These are phyloP conservation scores for Nannizzia gypsea DNA, from an alignment of 2,329 filamentous ascomycete species.

Conservation along the genomic window DNA sequence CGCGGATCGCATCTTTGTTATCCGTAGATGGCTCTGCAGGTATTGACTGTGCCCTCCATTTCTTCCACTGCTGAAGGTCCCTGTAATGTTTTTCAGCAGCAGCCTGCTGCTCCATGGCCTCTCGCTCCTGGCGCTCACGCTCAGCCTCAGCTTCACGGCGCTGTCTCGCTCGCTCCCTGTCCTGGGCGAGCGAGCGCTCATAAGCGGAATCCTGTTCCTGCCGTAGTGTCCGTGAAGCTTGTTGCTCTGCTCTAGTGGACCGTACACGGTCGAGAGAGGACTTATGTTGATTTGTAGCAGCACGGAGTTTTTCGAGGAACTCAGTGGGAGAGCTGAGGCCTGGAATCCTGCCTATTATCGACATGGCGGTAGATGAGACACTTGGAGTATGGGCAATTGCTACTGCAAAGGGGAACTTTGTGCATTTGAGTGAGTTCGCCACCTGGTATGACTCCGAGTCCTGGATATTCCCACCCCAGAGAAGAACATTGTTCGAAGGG, in stretches of 20 bases:
- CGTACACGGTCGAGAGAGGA: constrained; percentile 62
- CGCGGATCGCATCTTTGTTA: constrained; percentile 59
- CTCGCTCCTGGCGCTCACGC: constrained; percentile 49
- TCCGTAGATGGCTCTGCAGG: constrained; percentile 53
- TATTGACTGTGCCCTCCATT: constrained; percentile 63
- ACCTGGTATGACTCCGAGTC: constrained; percentile 94
- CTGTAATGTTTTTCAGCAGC: constrained; percentile 46
- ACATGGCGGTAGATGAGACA: constrained; percentile 77
- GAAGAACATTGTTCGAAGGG: constrained; percentile 62
- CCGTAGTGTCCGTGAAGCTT: constrained; percentile 68
- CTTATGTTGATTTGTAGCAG: constrained; percentile 63
- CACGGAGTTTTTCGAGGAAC: constrained; percentile 64
- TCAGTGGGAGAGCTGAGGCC: constrained; percentile 58
- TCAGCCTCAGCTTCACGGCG: constrained; percentile 63
- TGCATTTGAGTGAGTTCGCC: constrained; percentile 72
- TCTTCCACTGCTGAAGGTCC: constrained; percentile 59
- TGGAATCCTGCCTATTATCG: constrained; percentile 65
- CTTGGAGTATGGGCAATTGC: constrained; percentile 79
- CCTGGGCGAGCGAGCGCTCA: constrained; percentile 76
- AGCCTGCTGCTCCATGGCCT: constrained; percentile 52
- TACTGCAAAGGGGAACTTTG: constrained; percentile 83
- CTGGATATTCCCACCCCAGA: constrained; percentile 88
- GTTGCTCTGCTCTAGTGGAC: constrained; percentile 65
- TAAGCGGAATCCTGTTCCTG: constrained; percentile 88
- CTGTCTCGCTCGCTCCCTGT: constrained; percentile 70